These are phyloP conservation scores for Mycena leptocephala DNA, from an alignment of 768 basidiomycete genomes.

Conservation along the genomic window DNA sequence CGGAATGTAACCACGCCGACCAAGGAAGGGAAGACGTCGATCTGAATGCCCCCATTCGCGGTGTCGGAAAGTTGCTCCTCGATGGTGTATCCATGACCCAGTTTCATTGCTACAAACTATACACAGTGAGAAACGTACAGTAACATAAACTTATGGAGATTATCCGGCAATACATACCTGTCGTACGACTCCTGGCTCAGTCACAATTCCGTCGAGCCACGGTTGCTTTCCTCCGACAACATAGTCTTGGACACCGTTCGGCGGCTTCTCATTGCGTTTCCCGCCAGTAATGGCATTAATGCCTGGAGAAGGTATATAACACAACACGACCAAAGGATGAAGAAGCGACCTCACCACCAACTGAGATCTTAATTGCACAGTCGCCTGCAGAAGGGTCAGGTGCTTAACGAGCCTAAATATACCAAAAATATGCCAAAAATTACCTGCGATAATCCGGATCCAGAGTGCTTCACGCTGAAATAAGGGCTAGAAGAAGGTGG, in stretches of 20 bases:
- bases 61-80: conserved; percentile 3
- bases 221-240: conserved; percentile 1
- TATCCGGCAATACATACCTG: background rate
- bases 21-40: background rate
- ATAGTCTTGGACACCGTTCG: conserved; percentile 3
- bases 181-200: background rate
- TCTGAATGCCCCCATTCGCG: background rate
- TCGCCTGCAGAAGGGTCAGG: background rate
- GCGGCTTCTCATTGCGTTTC: background rate
- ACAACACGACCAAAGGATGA: background rate
- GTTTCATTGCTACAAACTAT: conserved; percentile 4
- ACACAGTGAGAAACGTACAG: background rate
- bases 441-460: background rate
- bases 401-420: no score
- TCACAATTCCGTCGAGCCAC: background rate
- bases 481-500: background rate
- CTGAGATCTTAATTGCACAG: conserved; percentile 5
- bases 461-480: conserved; percentile 7
- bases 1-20: background rate
- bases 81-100: background rate
- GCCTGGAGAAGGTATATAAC: background rate
- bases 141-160: no score
- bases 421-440: no score
- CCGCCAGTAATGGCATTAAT: conserved; percentile 5
- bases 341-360: background rate